Percentiles rank a stretch among this genome's conserved stretches.
Conservation (phyloP, 257 asterid genomes). For the Schizonepeta tenuifolia region DNA sequence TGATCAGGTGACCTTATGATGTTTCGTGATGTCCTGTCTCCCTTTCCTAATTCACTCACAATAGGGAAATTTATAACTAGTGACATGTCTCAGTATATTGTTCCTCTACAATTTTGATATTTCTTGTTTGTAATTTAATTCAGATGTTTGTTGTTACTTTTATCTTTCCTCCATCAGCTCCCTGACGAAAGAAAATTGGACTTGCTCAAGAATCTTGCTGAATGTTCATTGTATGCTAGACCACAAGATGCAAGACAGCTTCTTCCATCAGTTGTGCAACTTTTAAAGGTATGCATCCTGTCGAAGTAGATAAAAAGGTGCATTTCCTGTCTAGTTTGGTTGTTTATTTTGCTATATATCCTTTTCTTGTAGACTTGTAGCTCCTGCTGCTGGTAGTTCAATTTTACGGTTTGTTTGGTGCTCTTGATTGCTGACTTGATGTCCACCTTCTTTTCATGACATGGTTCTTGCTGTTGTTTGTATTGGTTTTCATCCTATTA, state of each 20-base stretch:
- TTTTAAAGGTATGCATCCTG: slow-evolving; percentile 64
- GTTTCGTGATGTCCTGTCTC: slow-evolving; percentile 3
- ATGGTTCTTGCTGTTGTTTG: slow-evolving; percentile 16
- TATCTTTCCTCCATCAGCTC: slow-evolving; percentile 56
- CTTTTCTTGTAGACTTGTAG: background rate
- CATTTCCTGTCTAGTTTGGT: slow-evolving; percentile 5
- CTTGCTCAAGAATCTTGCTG: slow-evolving; percentile 87
- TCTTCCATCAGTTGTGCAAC: slow-evolving; percentile 87
- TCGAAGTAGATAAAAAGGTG: slow-evolving; percentile 25
- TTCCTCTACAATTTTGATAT: slow-evolving; percentile 16
- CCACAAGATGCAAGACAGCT: slow-evolving; percentile 89
- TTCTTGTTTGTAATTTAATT: background rate
- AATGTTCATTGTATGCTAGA: slow-evolving; percentile 76
- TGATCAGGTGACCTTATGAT: slow-evolving; percentile 2
- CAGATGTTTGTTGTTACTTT: slow-evolving; percentile 27
- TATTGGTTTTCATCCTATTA: slow-evolving; percentile 22
- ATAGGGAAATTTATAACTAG: slow-evolving; percentile 20
- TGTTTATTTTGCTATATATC: slow-evolving; percentile 8
- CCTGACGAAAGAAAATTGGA: slow-evolving; percentile 78
- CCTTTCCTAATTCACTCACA: slow-evolving; percentile 10
- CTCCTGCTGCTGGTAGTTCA: background rate
- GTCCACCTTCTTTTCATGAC: background rate
- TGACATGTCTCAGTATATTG: slow-evolving; percentile 19
- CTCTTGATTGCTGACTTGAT: slow-evolving; percentile 6
- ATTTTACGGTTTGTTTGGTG: slow-evolving; percentile 7